These are phyloP conservation scores for Trametes coccinea DNA, from an alignment of 768 basidiomycete genomes.

Conservation along the genomic window DNA sequence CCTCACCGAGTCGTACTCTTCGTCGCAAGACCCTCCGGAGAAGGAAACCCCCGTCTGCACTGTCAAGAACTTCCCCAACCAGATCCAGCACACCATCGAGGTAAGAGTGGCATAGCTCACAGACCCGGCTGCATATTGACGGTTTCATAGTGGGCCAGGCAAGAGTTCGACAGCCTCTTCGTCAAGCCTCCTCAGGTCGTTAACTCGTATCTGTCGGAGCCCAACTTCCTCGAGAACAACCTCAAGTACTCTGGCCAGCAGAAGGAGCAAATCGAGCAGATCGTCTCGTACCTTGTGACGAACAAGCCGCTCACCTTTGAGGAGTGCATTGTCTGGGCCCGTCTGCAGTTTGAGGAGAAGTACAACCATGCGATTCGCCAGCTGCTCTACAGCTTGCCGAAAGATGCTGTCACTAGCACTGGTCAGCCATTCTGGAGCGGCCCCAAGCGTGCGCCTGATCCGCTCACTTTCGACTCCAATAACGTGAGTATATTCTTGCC, in stretches of 20 bases:
- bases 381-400: slow-evolving; percentile 89
- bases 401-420: slow-evolving; percentile 86
- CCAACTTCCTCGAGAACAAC: slow-evolving; percentile 89
- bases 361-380: slow-evolving; percentile 94
- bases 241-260: slow-evolving; percentile 92
- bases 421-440: slow-evolving; percentile 99
- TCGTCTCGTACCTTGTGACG: slow-evolving; percentile 85
- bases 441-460: slow-evolving; percentile 94
- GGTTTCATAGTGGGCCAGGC: slow-evolving; percentile 78
- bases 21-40: slow-evolving; percentile 98
- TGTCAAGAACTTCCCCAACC: slow-evolving; percentile 98
- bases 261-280: slow-evolving; percentile 85
- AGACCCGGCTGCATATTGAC: slow-evolving; percentile 5
- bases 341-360: slow-evolving; percentile 91
- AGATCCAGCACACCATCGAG: slow-evolving; percentile 97
- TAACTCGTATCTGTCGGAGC: slow-evolving; percentile 95
- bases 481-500: slow-evolving; percentile 58
- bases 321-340: slow-evolving; percentile 96
- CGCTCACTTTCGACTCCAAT: slow-evolving; percentile 81
- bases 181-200: slow-evolving; percentile 92
- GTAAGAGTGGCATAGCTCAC: slow-evolving; percentile 40
- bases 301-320: slow-evolving; percentile 95
- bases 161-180: slow-evolving; percentile 89
- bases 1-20: slow-evolving; percentile 94
- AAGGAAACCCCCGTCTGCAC: slow-evolving; percentile 97